These are phyloP conservation scores for Fonsecaea monophora DNA, from an alignment of 2,329 filamentous ascomycete species.

Conservation along the genomic window DNA sequence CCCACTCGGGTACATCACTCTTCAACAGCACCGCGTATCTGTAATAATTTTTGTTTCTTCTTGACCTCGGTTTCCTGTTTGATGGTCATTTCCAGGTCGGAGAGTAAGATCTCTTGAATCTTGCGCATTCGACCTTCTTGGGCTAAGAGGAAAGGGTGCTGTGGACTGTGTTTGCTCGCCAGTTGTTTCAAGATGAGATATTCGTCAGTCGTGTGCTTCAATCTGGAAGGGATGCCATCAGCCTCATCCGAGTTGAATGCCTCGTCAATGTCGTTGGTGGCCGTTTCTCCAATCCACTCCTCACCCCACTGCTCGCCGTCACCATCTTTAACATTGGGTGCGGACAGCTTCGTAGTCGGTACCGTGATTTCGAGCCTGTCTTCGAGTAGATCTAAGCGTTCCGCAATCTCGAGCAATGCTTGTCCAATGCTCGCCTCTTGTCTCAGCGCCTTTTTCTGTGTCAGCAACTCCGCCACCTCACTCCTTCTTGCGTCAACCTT, in stretches of 20 bases:
- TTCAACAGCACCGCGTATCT: constrained; percentile 30
- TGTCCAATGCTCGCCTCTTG: constrained; percentile 68
- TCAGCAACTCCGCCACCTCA: constrained; percentile 68
- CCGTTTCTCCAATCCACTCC: constrained; percentile 45
- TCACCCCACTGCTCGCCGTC: constrained; percentile 47
- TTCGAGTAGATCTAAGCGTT: constrained; percentile 65
- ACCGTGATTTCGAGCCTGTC: constrained; percentile 73
- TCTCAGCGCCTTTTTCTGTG: constrained; percentile 60
- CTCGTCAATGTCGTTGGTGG: constrained; percentile 45
- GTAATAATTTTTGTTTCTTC: constrained; percentile 42
- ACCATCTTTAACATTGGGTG: constrained; percentile 31
- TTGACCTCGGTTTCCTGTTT: constrained; percentile 57
- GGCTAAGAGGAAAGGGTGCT: constrained; percentile 68
- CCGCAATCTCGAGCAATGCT: constrained; percentile 53
- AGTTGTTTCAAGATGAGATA: constrained; percentile 64
- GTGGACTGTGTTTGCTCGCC: constrained; percentile 58
- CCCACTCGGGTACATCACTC: constrained; percentile 19
- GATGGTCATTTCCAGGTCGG: constrained; percentile 69
- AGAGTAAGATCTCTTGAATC: constrained; percentile 66
- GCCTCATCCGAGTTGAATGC: constrained; percentile 46
- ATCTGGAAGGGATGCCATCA: constrained; percentile 36
- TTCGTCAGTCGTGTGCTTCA: constrained; percentile 61
- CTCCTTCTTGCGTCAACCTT: constrained; percentile 68
- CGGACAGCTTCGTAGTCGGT: constrained; percentile 30
- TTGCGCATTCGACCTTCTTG: constrained; percentile 64